A percentile compares a stretch with the other conserved stretches of the same genome.
Conservation (phyloP, 306 rosid genomes). For the Malus asiatica region DNA sequence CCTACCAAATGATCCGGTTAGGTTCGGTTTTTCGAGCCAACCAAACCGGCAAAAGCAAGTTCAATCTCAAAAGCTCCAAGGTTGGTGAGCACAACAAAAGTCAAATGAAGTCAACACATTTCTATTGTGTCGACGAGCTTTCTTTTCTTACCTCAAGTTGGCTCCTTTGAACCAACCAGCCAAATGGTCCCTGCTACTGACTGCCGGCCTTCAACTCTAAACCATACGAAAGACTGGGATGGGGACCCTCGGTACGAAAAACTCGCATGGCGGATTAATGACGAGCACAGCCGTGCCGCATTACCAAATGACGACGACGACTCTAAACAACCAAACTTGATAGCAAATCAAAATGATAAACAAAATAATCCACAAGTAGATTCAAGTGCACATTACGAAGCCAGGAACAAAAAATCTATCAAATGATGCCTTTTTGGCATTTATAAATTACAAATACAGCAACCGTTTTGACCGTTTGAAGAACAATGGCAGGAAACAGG, state of each 20-base stretch:
- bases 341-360: neutral
- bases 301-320: neutral
- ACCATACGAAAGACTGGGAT: neutral
- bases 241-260: neutral
- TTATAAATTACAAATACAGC: neutral
- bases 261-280: neutral
- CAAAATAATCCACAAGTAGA: neutral
- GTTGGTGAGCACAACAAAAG: neutral
- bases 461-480: neutral
- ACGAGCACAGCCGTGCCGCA: conserved; percentile 15
- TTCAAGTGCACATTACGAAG: neutral
- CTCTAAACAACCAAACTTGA: neutral
- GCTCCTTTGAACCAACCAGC: conserved; percentile 18
- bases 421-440: neutral
- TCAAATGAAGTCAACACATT: neutral
- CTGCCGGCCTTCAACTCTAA: neutral
- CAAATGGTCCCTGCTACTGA: conserved; percentile 15
- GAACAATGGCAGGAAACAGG: neutral
- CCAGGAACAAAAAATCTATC: neutral
- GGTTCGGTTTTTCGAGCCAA: neutral
- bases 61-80: neutral
- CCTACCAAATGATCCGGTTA: neutral
- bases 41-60: neutral
- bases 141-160: neutral
- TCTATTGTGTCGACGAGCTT: neutral